Evolutionary conservation across 441 rosid species (phyloP).

Genomic region (Metrosideros polymorpha): DNA sequence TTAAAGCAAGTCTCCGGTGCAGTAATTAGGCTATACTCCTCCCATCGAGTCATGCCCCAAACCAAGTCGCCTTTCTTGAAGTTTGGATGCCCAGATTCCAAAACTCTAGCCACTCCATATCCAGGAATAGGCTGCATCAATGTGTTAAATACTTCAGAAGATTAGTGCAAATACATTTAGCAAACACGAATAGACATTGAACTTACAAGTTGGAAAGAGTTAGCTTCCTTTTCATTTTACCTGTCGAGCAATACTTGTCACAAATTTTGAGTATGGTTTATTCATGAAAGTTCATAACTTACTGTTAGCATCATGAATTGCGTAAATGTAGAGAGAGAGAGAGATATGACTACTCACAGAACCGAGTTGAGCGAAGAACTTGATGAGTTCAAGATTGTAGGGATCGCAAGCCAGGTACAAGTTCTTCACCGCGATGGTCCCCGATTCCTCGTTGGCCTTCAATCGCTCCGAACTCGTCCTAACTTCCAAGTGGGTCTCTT

Average conservation of each 20-base stretch:
- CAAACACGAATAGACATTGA: neutral
- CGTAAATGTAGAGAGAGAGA: neutral
- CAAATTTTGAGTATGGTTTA: neutral
- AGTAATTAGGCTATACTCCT: slow-evolving; percentile 32
- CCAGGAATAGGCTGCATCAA: slow-evolving; percentile 34
- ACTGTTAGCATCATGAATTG: neutral
- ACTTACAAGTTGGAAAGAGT: neutral
- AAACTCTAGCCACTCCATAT: slow-evolving; percentile 35
- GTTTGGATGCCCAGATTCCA: slow-evolving; percentile 39
- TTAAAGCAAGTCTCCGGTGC: slow-evolving; percentile 14
- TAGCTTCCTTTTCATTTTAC: neutral
- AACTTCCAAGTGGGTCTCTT: neutral
- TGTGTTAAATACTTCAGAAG: neutral
- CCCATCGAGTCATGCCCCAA: slow-evolving; percentile 52
- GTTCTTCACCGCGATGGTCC: neutral
- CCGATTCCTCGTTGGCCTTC: neutral
- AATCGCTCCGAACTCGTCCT: neutral
- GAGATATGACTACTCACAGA: neutral
- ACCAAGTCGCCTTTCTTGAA: slow-evolving; percentile 40
- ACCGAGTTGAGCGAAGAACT: neutral
- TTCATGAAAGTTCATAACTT: neutral
- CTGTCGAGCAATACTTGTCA: neutral
- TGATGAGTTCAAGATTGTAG: neutral
- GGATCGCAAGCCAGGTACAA: neutral
- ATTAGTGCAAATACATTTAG: neutral